phyloP scores from a whole-genome alignment of 805 yeast genomes.

The Candida anglica region DNA sequence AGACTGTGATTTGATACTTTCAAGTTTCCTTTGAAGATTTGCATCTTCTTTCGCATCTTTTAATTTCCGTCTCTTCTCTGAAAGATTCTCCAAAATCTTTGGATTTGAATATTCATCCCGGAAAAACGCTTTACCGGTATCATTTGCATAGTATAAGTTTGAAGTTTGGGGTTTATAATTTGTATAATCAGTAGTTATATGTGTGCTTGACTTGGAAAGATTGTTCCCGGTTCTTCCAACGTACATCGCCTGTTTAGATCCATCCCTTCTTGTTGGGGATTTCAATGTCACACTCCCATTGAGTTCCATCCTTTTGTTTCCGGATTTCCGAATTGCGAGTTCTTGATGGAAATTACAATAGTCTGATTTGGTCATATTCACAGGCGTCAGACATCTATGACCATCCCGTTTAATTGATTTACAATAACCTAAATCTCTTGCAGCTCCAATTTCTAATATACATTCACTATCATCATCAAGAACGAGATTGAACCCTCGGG shows the following conservation, averaged over 20 bases:
- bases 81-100: slow-evolving; percentile 36
- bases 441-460: slow-evolving; percentile 69
- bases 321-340: slow-evolving; percentile 43
- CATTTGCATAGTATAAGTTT: slow-evolving; percentile 7
- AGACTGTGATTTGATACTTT: slow-evolving; percentile 14
- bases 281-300: slow-evolving; percentile 55
- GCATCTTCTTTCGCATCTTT: slow-evolving; percentile 25
- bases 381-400: slow-evolving; percentile 53
- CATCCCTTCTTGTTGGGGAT: slow-evolving; percentile 47
- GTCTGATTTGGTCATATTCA: slow-evolving; percentile 49
- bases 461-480: slow-evolving; percentile 48
- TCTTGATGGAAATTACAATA: slow-evolving; percentile 76
- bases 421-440: slow-evolving; percentile 69
- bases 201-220: slow-evolving; percentile 17
- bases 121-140: slow-evolving; percentile 10
- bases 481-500: slow-evolving; percentile 47
- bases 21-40: slow-evolving; percentile 34
- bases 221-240: slow-evolving; percentile 23
- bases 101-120: slow-evolving; percentile 45
- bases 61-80: slow-evolving; percentile 25
- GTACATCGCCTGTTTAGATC: slow-evolving; percentile 31
- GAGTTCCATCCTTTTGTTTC: slow-evolving; percentile 72
- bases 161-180: slow-evolving; percentile 10
- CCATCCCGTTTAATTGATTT: slow-evolving; percentile 46
- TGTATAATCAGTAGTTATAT: slow-evolving; percentile 12